phyloP scores from a whole-genome alignment of 2,329 filamentous ascomycete species.

The Hypocrella siamensis region DNA sequence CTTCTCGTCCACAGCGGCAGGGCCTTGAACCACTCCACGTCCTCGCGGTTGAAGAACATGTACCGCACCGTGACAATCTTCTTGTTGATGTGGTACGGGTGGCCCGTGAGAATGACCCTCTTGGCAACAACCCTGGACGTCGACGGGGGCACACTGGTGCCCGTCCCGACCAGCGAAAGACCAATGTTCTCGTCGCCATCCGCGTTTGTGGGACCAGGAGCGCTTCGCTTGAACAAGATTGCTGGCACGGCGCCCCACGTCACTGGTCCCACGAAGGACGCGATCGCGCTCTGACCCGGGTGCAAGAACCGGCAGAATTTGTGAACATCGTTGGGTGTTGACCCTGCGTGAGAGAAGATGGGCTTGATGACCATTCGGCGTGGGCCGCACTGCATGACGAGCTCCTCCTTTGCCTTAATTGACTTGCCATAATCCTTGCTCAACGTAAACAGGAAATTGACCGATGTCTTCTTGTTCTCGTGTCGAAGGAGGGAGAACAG shows the following conservation, averaged over 20 bases:
- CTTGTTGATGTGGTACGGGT: conserved; percentile 98
- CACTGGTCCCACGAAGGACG: conserved; percentile 76
- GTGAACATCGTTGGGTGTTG: conserved; percentile 90
- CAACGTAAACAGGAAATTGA: conserved; percentile 82
- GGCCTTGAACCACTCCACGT: conserved; percentile 96
- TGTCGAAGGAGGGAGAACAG: conserved; percentile 82
- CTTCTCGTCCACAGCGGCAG: conserved; percentile 86
- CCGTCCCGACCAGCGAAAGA: conserved; percentile 67
- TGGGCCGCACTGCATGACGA: conserved; percentile 82
- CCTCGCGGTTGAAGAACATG: conserved; percentile 98
- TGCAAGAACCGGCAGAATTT: conserved; percentile 90
- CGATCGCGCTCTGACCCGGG: conserved; percentile 77
- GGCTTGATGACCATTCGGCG: conserved; percentile 79
- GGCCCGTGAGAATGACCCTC: conserved; percentile 82
- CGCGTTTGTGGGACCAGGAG: conserved; percentile 25
- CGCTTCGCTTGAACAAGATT: conserved; percentile 63
- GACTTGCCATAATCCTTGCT: conserved; percentile 61
- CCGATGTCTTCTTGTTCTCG: conserved; percentile 81
- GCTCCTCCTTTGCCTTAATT: conserved; percentile 80
- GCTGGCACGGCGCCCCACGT: conserved; percentile 88
- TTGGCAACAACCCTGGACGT: conserved; percentile 78
- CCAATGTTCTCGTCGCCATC: conserved; percentile 28
- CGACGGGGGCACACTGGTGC: conserved; percentile 67
- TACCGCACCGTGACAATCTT: conserved; percentile 91
- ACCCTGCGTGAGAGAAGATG: conserved; percentile 76